These are phyloP conservation scores for Tulasnella calospora DNA, from an alignment of 768 basidiomycete genomes.

Conservation along the genomic window DNA sequence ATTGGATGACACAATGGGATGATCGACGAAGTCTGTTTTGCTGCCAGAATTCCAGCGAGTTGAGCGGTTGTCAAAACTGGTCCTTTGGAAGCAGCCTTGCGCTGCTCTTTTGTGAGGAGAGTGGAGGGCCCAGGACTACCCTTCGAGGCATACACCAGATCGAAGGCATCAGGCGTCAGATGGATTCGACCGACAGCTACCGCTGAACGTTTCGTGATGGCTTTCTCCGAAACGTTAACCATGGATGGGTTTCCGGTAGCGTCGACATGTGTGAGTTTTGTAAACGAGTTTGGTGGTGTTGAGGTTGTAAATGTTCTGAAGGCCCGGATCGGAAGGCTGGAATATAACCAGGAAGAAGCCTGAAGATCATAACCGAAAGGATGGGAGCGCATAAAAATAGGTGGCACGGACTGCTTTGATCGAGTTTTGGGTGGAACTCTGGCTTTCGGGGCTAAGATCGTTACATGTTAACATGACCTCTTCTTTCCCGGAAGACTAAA, in stretches of 20 bases:
- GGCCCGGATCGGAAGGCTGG: not conserved
- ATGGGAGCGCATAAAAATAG: not conserved
- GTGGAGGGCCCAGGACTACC: slow-evolving; percentile 28
- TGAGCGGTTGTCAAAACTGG: slow-evolving; percentile 71
- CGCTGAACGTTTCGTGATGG: slow-evolving; percentile 58
- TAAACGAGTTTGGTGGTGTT: not conserved
- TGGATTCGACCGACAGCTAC: slow-evolving; percentile 69
- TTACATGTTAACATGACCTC: not conserved
- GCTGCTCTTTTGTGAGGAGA: slow-evolving; percentile 21
- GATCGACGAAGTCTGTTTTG: slow-evolving; percentile 74
- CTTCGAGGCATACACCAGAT: slow-evolving; percentile 50
- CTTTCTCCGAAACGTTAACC: slow-evolving; percentile 74
- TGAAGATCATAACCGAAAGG: not conserved
- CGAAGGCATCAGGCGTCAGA: slow-evolving; percentile 60
- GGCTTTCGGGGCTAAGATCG: not conserved
- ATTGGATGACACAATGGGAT: slow-evolving; percentile 88
- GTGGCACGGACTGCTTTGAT: not conserved
- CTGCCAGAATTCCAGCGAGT: slow-evolving; percentile 81
- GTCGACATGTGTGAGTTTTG: slow-evolving; percentile 68
- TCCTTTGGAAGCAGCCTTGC: slow-evolving; percentile 59
- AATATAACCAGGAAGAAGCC: not conserved
- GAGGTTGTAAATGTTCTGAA: not conserved
- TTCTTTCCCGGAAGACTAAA: slow-evolving; percentile 28
- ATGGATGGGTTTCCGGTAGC: slow-evolving; percentile 64
- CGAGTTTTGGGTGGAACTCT: not conserved